Evolutionary conservation across 164 flowering plant species (phyloP), one percentile per base, ranked within the genome.

Genomic region (Stephania japonica): DNA sequence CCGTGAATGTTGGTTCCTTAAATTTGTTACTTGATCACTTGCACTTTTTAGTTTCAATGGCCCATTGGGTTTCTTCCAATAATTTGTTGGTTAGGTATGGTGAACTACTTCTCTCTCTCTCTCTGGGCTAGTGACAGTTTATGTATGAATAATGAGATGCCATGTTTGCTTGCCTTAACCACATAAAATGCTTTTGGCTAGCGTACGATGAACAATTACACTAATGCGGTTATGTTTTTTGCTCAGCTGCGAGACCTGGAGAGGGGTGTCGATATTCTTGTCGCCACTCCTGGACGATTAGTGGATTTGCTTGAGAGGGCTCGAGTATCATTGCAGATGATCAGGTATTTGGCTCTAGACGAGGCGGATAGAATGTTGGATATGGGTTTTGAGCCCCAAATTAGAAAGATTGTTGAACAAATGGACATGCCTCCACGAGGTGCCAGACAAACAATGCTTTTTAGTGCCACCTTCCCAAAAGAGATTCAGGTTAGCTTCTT

Each of bases 331-430:
- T 73, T 90, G 59, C 87, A 86, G 80, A 86, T 84, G 87, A 85
- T 88, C 13, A 82, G 76, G 73, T 87, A 87, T 77, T 81, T 88
- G 77, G 91, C 94, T 75, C 86, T 90, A 19, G 94, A 88, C 67
- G 94, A 90, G 86, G 93, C 93, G 61, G 91, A 89, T 78, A 81
- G 92, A 72, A 90, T 90, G 95, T 80, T 90, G 72, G 95, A 90
- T 79, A 90, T 90, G 95, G 95, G 95, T 63, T 90, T 89, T 80
- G 95, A 89, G 74, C 95, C 91, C 63, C 95, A 90, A 74, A 90
- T 90, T 61, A 80, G 95, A 70, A 89, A 82, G 79, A 91, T 91
- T 73, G 96, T 91, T 80, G 88, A 91, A 70, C 90, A 90, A 69
- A 90, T 82, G 88, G 90, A 86, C 80, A 90, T 90, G 94, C 94